These are phyloP conservation scores for Colletotrichum gigasporum DNA, from an alignment of 2,329 filamentous ascomycete genomes.

Conservation along the genomic window DNA sequence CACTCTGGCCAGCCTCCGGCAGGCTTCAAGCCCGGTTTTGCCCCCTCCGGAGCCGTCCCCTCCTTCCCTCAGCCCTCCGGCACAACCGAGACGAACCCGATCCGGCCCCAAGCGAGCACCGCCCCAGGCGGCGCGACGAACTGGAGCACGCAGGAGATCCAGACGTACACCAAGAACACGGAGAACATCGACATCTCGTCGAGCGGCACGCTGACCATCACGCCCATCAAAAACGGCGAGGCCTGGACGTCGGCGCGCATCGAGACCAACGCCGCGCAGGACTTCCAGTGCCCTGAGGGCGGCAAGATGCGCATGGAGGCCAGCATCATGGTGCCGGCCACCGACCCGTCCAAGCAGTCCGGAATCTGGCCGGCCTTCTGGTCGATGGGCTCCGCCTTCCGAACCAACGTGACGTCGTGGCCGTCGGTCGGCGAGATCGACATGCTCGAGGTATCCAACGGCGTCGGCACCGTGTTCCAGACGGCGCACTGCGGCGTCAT, in stretches of 20 bases:
- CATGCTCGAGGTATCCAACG: conserved; percentile 54
- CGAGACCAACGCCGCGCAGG: conserved; percentile 46
- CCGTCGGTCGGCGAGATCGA: conserved; percentile 55
- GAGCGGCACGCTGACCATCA: conserved; percentile 32
- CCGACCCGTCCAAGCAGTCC: conserved; percentile 37
- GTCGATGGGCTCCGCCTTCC: conserved; percentile 50
- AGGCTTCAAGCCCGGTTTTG: not conserved
- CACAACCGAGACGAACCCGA: not conserved
- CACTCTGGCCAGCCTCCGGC: not conserved
- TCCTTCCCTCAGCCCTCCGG: not conserved
- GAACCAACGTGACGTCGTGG: conserved; percentile 50
- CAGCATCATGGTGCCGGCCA: conserved; percentile 46
- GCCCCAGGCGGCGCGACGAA: conserved; percentile 46
- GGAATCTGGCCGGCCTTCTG: conserved; percentile 60
- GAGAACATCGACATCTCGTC: conserved; percentile 52
- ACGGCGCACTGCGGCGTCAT: conserved; percentile 53
- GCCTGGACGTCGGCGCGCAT: conserved; percentile 56
- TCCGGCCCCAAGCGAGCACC: not conserved
- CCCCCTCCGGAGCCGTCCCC: not conserved
- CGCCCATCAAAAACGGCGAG: conserved; percentile 38
- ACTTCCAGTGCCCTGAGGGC: conserved; percentile 45
- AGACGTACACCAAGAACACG: conserved; percentile 52
- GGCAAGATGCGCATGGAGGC: conserved; percentile 50
- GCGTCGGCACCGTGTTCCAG: conserved; percentile 43
- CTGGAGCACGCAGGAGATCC: conserved; percentile 60